A percentile compares a stretch with the other conserved stretches of the same genome.
Conservation (phyloP, 2,329 filamentous ascomycete genomes). For the Bertia moriformis region DNA sequence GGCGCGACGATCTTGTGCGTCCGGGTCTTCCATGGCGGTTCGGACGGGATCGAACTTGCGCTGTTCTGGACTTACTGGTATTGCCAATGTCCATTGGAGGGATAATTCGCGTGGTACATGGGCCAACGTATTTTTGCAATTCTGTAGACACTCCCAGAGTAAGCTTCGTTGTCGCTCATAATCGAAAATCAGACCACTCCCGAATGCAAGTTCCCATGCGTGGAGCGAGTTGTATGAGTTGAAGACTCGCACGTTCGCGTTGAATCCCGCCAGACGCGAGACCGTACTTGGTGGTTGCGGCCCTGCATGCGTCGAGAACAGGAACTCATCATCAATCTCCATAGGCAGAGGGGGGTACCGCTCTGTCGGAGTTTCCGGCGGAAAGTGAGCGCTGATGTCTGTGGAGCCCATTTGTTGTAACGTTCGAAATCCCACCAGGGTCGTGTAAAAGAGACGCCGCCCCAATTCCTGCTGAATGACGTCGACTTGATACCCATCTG, state of each 20-base stretch:
- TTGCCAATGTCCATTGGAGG: too few relatives aligned
- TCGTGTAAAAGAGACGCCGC: not conserved
- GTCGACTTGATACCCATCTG: slow-evolving; percentile 10
- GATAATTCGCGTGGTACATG: not conserved
- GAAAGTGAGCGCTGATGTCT: not conserved
- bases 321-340: not conserved
- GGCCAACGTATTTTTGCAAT: not conserved
- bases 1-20: slow-evolving; percentile 22
- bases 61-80: too few relatives aligned
- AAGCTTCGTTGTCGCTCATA: not conserved
- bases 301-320: not conserved
- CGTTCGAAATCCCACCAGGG: not conserved
- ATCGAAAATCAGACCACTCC: not conserved
- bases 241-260: not conserved
- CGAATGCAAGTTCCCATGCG: slow-evolving; percentile 1
- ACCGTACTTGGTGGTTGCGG: not conserved
- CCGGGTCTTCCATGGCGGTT: not conserved
- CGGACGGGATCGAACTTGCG: not conserved
- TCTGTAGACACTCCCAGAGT: not conserved
- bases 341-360: not conserved
- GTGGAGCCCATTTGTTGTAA: not conserved
- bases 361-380: not conserved
- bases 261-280: not conserved
- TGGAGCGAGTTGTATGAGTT: not conserved
- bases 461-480: slow-evolving; percentile 20